Evolutionary conservation across 2,329 filamentous ascomycete genomes (phyloP).

Genomic region (Aureobasidium sp.): DNA sequence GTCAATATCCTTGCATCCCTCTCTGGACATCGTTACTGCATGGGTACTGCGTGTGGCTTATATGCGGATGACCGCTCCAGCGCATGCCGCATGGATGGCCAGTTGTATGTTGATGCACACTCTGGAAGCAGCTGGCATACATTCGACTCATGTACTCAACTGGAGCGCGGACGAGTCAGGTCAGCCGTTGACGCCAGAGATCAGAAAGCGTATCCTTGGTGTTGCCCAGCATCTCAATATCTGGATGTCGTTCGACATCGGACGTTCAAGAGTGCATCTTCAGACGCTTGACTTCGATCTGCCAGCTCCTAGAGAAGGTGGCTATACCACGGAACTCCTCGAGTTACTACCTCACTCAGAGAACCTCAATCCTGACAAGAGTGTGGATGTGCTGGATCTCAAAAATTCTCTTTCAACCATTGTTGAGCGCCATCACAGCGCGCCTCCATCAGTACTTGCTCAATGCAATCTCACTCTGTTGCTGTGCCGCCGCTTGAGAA

Average conservation of each 20-base stretch:
- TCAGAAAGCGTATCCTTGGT: constrained; percentile 31
- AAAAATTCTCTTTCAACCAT: constrained; percentile 38
- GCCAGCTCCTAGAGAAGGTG: constrained; percentile 33
- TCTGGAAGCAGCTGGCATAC: constrained; percentile 47
- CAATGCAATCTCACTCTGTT: constrained; percentile 52
- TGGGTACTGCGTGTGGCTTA: constrained; percentile 51
- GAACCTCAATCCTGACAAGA: constrained; percentile 47
- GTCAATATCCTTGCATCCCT: constrained; percentile 31
- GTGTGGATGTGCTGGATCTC: constrained; percentile 37
- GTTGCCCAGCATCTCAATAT: constrained; percentile 52
- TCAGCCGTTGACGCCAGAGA: background rate
- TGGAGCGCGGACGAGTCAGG: constrained; percentile 20
- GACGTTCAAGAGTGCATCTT: constrained; percentile 46
- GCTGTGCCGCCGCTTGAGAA: constrained; percentile 48
- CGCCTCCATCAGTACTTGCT: constrained; percentile 41
- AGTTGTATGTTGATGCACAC: constrained; percentile 53
- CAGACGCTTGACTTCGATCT: constrained; percentile 40
- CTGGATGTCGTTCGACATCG: constrained; percentile 55
- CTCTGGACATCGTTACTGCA: constrained; percentile 37
- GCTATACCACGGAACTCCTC: constrained; percentile 44
- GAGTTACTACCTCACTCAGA: constrained; percentile 48
- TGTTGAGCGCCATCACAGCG: constrained; percentile 35
- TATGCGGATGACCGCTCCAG: constrained; percentile 47
- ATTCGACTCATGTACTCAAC: constrained; percentile 32
- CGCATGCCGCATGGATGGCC: constrained; percentile 51